Percentiles rank a stretch among this genome's conserved stretches.
These are phyloP conservation scores for Hyaloperonospora brassicae DNA, from an alignment of 352 stramenopile species.

Conservation along the genomic window DNA sequence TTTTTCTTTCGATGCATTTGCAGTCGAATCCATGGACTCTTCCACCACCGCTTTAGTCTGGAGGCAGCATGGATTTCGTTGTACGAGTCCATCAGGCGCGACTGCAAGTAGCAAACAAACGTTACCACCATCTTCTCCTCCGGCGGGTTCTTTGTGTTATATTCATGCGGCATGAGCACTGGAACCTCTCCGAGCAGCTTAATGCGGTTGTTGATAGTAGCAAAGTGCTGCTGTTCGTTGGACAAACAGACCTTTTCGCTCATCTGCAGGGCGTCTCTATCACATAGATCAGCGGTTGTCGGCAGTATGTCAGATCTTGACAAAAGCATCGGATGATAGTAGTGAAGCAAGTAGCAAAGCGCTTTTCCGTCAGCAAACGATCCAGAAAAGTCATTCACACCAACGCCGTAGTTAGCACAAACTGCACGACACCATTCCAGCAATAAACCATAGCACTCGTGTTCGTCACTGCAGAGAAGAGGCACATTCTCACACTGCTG, in stretches of 20 bases:
- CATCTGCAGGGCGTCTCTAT: conserved; percentile 7
- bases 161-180: conserved; percentile 78
- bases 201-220: conserved; percentile 82
- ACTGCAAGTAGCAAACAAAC: conserved; percentile 91
- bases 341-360: conserved; percentile 91
- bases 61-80: conserved; percentile 87
- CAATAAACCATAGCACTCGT: conserved; percentile 66
- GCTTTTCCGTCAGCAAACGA: conserved; percentile 91
- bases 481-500: conserved; percentile 26
- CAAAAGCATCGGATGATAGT: conserved; percentile 92
- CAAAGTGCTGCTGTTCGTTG: conserved; percentile 84
- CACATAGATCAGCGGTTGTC: conserved; percentile 32
- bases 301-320: conserved; percentile 48
- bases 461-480: conserved; percentile 33
- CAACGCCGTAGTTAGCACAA: conserved; percentile 85
- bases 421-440: conserved; percentile 90
- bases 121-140: conserved; percentile 93
- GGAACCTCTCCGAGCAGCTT: conserved; percentile 90
- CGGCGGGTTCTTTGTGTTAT: conserved; percentile 83
- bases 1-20: conserved; percentile 56
- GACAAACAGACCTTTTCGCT: conserved; percentile 29
- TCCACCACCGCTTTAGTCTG: conserved; percentile 82
- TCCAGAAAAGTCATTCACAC: conserved; percentile 83
- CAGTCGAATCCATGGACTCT: conserved; percentile 43
- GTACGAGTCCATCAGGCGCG: conserved; percentile 90